phyloP scores from a whole-genome alignment of 257 asterid genomes.

The Solanum appendiculatum region DNA sequence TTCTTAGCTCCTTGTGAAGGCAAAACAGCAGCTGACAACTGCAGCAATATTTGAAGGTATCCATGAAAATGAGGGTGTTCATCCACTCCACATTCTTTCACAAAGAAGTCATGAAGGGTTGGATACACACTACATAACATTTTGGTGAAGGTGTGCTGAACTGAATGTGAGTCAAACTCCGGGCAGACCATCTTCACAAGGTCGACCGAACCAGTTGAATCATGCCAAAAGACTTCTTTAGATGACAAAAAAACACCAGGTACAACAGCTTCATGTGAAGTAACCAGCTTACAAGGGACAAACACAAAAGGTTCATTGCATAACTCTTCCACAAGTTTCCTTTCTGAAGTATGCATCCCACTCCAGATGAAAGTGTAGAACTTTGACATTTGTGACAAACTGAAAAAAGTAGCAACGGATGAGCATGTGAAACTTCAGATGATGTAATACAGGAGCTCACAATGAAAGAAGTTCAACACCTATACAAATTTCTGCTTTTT shows the following conservation, averaged over 20 bases:
- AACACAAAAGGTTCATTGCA: constrained; percentile 66
- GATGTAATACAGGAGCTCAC: not conserved
- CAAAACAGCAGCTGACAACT: constrained; percentile 43
- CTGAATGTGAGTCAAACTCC: constrained; percentile 14
- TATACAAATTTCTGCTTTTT: not conserved
- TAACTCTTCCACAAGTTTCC: constrained; percentile 45
- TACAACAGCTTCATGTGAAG: constrained; percentile 45
- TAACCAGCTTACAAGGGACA: constrained; percentile 46
- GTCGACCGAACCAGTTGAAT: constrained; percentile 43
- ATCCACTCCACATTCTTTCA: constrained; percentile 75
- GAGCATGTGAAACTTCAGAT: not conserved
- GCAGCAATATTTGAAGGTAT: constrained; percentile 72
- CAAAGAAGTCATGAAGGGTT: constrained; percentile 74
- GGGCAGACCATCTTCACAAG: constrained; percentile 21
- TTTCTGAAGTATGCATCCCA: constrained; percentile 50
- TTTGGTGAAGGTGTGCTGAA: constrained; percentile 24
- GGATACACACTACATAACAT: constrained; percentile 56
- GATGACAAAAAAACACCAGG: constrained; percentile 62
- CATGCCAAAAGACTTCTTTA: constrained; percentile 80
- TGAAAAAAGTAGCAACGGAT: constrained; percentile 13
- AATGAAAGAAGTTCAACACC: not conserved
- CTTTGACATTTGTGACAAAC: constrained; percentile 76
- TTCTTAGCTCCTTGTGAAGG: constrained; percentile 76
- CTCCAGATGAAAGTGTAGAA: constrained; percentile 72
- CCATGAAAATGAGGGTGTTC: constrained; percentile 53